phyloP scores from a whole-genome alignment of 345 rosid species.

The Arabis alpina region DNA sequence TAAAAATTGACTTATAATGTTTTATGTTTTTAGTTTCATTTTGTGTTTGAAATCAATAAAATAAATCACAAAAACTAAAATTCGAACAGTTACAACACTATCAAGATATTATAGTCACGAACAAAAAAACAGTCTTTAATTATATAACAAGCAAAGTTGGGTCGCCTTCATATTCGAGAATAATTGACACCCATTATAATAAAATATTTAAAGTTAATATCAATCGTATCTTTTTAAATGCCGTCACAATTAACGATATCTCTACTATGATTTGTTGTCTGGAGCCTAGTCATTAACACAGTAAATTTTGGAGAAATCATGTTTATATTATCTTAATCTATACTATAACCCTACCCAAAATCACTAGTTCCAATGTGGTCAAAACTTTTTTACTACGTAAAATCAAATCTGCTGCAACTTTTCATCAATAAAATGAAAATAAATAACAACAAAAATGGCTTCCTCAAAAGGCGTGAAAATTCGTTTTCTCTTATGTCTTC shows the following conservation, averaged over 20 bases:
- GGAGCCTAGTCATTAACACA: constrained; percentile 35
- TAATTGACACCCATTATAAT: constrained; percentile 27
- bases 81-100: too few relatives aligned
- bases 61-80: too few relatives aligned
- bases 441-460: neutral
- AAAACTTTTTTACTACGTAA: constrained; percentile 27
- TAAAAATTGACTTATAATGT: too few relatives aligned
- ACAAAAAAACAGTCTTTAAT: neutral
- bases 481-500: constrained; percentile 30
- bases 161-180: constrained; percentile 20
- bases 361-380: constrained; percentile 41
- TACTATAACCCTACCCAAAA: neutral
- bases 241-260: constrained; percentile 34
- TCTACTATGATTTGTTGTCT: constrained; percentile 43
- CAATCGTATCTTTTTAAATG: constrained; percentile 29
- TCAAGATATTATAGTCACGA: constrained; percentile 1
- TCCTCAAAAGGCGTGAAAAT: constrained; percentile 38
- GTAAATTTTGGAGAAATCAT: constrained; percentile 37
- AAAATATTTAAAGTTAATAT: constrained; percentile 15
- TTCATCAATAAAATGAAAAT: neutral
- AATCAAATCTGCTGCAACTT: neutral
- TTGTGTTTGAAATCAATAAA: too few relatives aligned
- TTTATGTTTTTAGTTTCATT: too few relatives aligned
- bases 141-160: neutral
- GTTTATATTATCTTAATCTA: neutral